Percentiles rank a stretch among this genome's conserved stretches.
These are phyloP conservation scores for Pseudocercospora pini-densiflorae DNA, from an alignment of 2,329 filamentous ascomycete genomes.

Conservation along the genomic window DNA sequence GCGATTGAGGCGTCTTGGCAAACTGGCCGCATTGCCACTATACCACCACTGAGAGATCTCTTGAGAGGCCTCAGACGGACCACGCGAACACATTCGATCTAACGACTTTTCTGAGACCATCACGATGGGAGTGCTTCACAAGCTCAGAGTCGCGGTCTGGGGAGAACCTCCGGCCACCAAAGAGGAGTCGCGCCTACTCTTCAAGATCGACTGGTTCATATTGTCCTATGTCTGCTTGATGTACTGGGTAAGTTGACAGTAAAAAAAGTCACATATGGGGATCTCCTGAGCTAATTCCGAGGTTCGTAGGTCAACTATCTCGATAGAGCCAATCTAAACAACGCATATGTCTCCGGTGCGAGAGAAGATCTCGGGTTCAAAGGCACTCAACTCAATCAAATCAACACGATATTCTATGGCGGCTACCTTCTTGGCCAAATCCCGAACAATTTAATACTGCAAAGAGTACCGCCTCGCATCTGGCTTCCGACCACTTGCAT, in stretches of 20 bases:
- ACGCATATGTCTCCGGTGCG: constrained; percentile 61
- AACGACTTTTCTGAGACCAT: too few species aligned
- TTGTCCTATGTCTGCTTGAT: constrained; percentile 46
- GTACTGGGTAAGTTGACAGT: constrained; percentile 37
- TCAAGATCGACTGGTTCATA: constrained; percentile 41
- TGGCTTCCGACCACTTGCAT: constrained; percentile 51
- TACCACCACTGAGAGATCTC: background rate
- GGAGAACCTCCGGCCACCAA: constrained; percentile 33
- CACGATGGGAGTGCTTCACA: constrained; percentile 33
- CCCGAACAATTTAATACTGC: constrained; percentile 64
- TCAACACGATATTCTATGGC: constrained; percentile 39
- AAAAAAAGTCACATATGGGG: background rate
- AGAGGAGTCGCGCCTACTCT: constrained; percentile 29
- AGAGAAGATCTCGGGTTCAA: constrained; percentile 56
- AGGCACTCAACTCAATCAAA: constrained; percentile 55
- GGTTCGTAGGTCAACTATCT: constrained; percentile 40
- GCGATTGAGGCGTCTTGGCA: background rate
- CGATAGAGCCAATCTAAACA: constrained; percentile 56
- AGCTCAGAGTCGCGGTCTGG: constrained; percentile 32
- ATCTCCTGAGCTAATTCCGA: background rate
- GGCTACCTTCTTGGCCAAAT: constrained; percentile 62
- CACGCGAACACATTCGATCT: background rate
- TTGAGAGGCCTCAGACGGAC: background rate
- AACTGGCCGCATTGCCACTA: background rate
- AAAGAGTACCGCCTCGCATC: constrained; percentile 65